phyloP scores from a whole-genome alignment of 2,329 filamentous ascomycete genomes.

The Fusarium paranaense region DNA sequence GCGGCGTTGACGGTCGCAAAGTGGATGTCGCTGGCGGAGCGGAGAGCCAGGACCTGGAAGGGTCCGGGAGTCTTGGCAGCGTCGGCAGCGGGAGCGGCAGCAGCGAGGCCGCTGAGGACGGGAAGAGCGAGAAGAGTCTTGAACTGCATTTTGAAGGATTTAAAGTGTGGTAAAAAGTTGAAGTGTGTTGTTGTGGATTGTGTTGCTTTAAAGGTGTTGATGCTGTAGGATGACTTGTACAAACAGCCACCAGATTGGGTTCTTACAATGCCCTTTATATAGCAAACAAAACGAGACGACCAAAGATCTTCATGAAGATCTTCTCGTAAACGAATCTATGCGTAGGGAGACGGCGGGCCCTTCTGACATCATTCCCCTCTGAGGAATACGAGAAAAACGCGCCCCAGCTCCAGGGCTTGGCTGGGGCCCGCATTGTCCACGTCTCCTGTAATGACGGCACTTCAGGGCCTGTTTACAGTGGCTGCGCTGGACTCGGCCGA shows the following conservation, averaged over 20 bases:
- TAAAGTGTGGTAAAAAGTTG: neutral
- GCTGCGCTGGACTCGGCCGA: neutral
- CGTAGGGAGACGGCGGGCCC: conserved; percentile 10
- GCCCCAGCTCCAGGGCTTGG: neutral
- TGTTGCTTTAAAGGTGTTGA: neutral
- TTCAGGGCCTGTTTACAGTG: neutral
- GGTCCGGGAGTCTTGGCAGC: conserved; percentile 26
- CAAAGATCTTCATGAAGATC: conserved; percentile 31
- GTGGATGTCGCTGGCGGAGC: conserved; percentile 62
- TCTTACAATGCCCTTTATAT: conserved; percentile 8
- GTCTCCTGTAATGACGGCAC: neutral
- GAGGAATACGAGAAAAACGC: conserved; percentile 5
- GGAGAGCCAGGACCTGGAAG: conserved; percentile 63
- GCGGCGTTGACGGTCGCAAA: conserved; percentile 58
- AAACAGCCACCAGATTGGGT: neutral
- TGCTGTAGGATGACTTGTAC: neutral
- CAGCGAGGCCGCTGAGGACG: conserved; percentile 22
- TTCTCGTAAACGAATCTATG: conserved; percentile 18
- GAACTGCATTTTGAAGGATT: conserved; percentile 38
- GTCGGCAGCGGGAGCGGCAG: conserved; percentile 21
- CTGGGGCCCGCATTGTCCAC: neutral
- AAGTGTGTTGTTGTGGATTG: neutral
- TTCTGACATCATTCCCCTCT: conserved; percentile 33
- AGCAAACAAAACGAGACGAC: conserved; percentile 14
- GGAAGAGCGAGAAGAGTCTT: conserved; percentile 38